Percentiles rank a stretch among this genome's conserved stretches.
These are phyloP conservation scores for Carex pumila DNA, from an alignment of 176 grass and related monocot species.

Conservation along the genomic window DNA sequence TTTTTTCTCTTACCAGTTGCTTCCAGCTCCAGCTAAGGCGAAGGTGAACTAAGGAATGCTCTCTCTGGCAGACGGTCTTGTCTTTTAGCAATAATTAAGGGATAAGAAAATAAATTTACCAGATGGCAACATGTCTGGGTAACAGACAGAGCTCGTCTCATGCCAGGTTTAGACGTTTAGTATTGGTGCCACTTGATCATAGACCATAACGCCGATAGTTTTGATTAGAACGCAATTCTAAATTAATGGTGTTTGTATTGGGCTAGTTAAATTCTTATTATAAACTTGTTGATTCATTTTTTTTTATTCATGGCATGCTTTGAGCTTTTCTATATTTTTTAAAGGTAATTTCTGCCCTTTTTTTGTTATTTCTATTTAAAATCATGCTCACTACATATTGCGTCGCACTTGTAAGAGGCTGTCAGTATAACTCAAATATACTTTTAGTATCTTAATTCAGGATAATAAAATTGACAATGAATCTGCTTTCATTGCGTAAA, in stretches of 20 bases:
- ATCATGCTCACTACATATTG: not conserved
- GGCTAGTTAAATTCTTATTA: not conserved
- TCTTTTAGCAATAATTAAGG: slow-evolving; percentile 20
- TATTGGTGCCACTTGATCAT: slow-evolving; percentile 15
- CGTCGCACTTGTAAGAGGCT: not conserved
- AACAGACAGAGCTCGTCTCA: not conserved
- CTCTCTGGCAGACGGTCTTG: not conserved
- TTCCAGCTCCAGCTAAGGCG: slow-evolving; percentile 52
- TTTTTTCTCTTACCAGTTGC: slow-evolving; percentile 37
- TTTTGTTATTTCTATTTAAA: not conserved
- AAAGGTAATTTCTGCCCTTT: not conserved
- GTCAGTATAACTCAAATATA: not conserved
- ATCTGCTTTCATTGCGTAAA: not conserved
- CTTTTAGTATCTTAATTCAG: not conserved
- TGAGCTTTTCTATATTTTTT: not conserved
- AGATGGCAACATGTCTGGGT: slow-evolving; percentile 10
- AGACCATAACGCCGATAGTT: not conserved
- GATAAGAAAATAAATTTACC: slow-evolving; percentile 30
- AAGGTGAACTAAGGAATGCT: slow-evolving; percentile 27
- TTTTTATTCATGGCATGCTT: not conserved
- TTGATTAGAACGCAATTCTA: slow-evolving; percentile 8
- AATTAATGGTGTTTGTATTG: slow-evolving; percentile 16
- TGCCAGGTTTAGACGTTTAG: not conserved
- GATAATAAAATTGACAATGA: not conserved
- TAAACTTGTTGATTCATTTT: slow-evolving; percentile 1